phyloP scores from a whole-genome alignment of 306 rosid genomes.

The Dryas alaskensis region DNA sequence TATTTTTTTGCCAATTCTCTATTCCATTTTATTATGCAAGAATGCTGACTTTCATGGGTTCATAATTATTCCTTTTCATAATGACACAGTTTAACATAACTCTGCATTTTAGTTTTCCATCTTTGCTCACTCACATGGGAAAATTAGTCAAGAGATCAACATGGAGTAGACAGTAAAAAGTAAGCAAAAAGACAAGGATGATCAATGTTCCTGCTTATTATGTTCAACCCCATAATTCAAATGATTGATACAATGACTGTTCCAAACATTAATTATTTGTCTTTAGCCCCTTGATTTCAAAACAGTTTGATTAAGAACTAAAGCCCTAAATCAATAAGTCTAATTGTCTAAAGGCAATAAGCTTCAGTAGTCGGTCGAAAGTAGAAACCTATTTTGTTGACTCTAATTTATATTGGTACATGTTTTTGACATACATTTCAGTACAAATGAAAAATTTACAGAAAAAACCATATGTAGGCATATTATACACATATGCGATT shows the following conservation, averaged over 20 bases:
- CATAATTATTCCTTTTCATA: not conserved
- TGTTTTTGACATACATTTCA: no score
- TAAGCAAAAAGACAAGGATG: slow-evolving; percentile 2
- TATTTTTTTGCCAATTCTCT: not conserved
- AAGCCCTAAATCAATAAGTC: no score
- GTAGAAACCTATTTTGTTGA: no score
- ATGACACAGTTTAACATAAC: not conserved
- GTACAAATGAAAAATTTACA: no score
- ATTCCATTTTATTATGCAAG: not conserved
- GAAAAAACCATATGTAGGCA: not conserved
- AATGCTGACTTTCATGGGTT: not conserved
- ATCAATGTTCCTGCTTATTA: not conserved
- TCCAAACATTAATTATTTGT: not conserved
- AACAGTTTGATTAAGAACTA: no score
- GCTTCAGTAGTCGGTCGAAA: no score
- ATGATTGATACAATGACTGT: not conserved
- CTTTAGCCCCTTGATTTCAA: no score
- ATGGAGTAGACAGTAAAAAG: not conserved
- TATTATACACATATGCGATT: not conserved
- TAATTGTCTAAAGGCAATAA: no score
- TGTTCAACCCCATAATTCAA: not conserved
- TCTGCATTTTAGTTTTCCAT: not conserved
- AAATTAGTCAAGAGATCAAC: not conserved
- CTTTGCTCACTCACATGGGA: not conserved
- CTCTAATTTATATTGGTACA: no score